Evolutionary conservation across 1,139 yeast species (phyloP).

Genomic region (Lodderomyces parapsilosis): DNA sequence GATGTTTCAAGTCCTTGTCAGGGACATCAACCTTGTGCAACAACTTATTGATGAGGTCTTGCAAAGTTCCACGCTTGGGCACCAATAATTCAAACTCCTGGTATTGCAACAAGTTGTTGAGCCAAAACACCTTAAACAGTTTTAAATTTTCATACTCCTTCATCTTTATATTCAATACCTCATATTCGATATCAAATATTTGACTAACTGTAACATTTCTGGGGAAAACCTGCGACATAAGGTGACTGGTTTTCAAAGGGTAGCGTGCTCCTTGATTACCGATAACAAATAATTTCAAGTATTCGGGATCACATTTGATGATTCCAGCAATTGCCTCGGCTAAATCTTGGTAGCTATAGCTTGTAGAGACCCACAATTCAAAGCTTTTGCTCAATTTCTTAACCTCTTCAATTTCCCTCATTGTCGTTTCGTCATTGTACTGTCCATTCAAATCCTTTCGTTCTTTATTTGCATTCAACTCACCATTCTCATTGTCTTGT

Average conservation of each 20-base stretch:
- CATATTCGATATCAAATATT: slow-evolving; percentile 62
- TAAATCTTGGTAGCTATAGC: slow-evolving; percentile 57
- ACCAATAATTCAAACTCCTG: slow-evolving; percentile 71
- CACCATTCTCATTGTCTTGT: slow-evolving; percentile 12
- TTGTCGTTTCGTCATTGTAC: slow-evolving; percentile 12
- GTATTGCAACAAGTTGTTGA: slow-evolving; percentile 59
- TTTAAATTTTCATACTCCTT: slow-evolving; percentile 77
- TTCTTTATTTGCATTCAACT: slow-evolving; percentile 8
- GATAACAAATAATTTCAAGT: slow-evolving; percentile 63
- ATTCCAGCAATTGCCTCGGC: slow-evolving; percentile 56
- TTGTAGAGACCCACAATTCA: slow-evolving; percentile 70
- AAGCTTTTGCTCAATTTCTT: slow-evolving; percentile 31
- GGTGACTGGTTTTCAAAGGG: slow-evolving; percentile 43
- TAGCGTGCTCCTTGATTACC: slow-evolving; percentile 54
- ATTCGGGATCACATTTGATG: slow-evolving; percentile 57
- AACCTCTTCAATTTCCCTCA: slow-evolving; percentile 17
- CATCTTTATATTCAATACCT: slow-evolving; percentile 70
- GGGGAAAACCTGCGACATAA: slow-evolving; percentile 47
- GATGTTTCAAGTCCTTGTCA: slow-evolving; percentile 45
- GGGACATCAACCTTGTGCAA: slow-evolving; percentile 55
- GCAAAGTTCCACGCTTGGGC: slow-evolving; percentile 57
- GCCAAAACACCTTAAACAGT: slow-evolving; percentile 61
- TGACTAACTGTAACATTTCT: slow-evolving; percentile 48
- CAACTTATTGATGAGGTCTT: slow-evolving; percentile 56
- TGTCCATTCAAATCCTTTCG: slow-evolving; percentile 3